A percentile compares a stretch with the other conserved stretches of the same genome.
Evolutionary conservation across 805 yeast species (phyloP).

Genomic region (Candida jianshihensis): DNA sequence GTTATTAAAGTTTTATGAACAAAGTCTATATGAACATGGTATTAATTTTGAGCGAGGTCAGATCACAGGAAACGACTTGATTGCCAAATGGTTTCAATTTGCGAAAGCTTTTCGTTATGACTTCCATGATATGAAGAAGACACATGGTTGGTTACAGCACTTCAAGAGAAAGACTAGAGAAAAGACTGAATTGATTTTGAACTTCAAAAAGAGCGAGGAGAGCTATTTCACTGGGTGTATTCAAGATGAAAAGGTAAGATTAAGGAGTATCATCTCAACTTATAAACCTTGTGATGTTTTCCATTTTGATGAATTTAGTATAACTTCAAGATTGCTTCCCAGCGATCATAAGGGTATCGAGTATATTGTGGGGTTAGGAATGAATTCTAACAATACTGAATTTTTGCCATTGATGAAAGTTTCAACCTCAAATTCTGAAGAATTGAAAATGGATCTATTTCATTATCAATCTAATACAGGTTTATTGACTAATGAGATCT

Average conservation of each 20-base stretch:
- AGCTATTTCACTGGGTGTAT: conserved; percentile 9
- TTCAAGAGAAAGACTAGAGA: conserved; percentile 27
- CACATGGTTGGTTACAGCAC: conserved; percentile 36
- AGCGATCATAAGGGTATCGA: conserved; percentile 5
- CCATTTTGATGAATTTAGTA: conserved; percentile 30
- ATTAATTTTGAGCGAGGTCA: not conserved
- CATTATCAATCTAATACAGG: conserved; percentile 12
- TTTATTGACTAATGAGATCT: conserved; percentile 16
- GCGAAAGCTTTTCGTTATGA: conserved; percentile 12
- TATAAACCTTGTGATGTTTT: conserved; percentile 23
- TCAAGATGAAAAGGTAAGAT: conserved; percentile 20
- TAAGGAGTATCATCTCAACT: conserved; percentile 12
- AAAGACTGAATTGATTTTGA: conserved; percentile 22
- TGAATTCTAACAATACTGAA: conserved; percentile 16
- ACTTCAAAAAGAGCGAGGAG: conserved; percentile 17
- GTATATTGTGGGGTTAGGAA: conserved; percentile 14
- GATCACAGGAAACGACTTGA: conserved; percentile 24
- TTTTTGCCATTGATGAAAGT: conserved; percentile 13
- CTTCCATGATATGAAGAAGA: conserved; percentile 10
- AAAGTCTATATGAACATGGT: conserved; percentile 24
- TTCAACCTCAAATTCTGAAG: conserved; percentile 1
- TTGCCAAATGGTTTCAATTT: conserved; percentile 22
- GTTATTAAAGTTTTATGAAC: conserved; percentile 30
- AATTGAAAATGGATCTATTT: conserved; percentile 2
- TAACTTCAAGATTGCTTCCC: conserved; percentile 17